A percentile compares a stretch with the other conserved stretches of the same genome.
Evolutionary conservation across 23 red algal species (phyloP).

Genomic region (Gracilaria caudata): DNA sequence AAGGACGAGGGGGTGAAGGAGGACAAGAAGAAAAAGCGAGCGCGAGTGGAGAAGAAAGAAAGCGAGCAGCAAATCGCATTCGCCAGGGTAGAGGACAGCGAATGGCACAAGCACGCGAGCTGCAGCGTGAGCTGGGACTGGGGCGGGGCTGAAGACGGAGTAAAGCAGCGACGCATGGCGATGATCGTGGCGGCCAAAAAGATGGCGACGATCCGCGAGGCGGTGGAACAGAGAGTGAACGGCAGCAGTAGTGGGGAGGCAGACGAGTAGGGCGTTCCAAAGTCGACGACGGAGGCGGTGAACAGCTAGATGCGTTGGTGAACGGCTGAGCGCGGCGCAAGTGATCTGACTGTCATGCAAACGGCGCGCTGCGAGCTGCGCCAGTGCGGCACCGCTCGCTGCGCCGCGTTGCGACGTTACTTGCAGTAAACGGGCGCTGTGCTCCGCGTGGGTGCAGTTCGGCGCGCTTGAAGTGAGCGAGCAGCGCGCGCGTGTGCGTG

Average conservation of each 20-base stretch:
- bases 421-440: too few species aligned
- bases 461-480: too few species aligned
- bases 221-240: background rate
- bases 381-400: slow-evolving; percentile 8
- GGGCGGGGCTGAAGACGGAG: background rate
- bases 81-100: slow-evolving; percentile 9
- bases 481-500: background rate
- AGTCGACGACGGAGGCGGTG: too few species aligned
- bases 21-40: slow-evolving; percentile 18
- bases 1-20: background rate
- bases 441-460: too few species aligned
- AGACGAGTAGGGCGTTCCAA: too few species aligned
- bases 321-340: background rate
- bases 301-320: background rate
- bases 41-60: slow-evolving; percentile 16
- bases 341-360: background rate
- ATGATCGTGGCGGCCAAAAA: slow-evolving; percentile 8
- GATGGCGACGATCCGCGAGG: background rate
- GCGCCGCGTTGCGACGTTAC: background rate
- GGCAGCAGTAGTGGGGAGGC: background rate
- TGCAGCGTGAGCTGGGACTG: slow-evolving; percentile 22
- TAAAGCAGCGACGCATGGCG: slow-evolving; percentile 8
- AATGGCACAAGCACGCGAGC: slow-evolving; percentile 13
- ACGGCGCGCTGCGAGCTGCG: background rate
- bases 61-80: slow-evolving; percentile 4